Conservation (phyloP, 768 basidiomycete species). For the Auricularia cornea region DNA sequence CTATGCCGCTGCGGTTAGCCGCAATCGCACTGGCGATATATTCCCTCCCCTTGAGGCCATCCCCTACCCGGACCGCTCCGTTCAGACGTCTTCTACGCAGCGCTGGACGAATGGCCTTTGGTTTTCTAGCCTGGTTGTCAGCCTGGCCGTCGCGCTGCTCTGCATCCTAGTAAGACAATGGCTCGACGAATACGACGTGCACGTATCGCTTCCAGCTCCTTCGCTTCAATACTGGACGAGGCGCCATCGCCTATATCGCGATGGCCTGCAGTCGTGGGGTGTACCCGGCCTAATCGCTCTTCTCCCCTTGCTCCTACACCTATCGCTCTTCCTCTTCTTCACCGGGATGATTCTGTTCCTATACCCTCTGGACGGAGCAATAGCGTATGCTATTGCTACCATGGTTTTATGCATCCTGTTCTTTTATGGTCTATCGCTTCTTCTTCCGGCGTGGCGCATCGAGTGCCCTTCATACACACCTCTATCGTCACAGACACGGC, state of each 20-base stretch:
- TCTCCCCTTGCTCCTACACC: not conserved
- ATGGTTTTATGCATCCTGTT: not conserved
- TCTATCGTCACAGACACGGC: not conserved
- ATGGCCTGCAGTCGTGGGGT: not conserved
- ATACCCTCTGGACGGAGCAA: not conserved
- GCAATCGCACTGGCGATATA: not conserved
- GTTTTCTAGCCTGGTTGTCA: not conserved
- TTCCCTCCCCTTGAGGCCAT: not conserved
- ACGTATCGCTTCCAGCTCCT: not conserved
- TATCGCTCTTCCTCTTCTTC: conserved; percentile 1
- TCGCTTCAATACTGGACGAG: not conserved
- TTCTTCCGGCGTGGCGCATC: not conserved
- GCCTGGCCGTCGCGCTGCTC: not conserved
- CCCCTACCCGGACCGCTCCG: not conserved
- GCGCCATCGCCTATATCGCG: not conserved
- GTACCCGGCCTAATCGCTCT: not conserved
- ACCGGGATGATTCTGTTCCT: conserved; percentile 1
- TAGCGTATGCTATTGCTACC: not conserved
- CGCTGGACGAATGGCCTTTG: not conserved
- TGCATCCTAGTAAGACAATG: not conserved
- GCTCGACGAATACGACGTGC: not conserved
- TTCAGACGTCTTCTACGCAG: not conserved
- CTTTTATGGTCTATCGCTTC: not conserved
- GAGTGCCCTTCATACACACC: not conserved
- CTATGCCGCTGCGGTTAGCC: not conserved